Conservation (phyloP, 2,329 filamentous ascomycete species). For the Lasiodiplodia citricola region DNA sequence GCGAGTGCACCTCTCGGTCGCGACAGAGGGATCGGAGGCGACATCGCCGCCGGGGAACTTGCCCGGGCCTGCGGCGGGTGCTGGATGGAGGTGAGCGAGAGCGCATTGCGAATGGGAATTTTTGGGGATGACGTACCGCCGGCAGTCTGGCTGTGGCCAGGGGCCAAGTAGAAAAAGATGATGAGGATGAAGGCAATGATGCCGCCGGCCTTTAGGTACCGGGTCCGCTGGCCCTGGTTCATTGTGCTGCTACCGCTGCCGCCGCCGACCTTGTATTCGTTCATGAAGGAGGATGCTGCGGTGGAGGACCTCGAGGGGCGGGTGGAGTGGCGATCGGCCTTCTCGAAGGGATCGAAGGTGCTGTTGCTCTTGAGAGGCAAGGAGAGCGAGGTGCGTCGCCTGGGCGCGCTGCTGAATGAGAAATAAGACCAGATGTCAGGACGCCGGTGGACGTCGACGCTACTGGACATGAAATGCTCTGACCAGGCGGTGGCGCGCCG, state of each 20-base stretch:
- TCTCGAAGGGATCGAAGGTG: constrained; percentile 52
- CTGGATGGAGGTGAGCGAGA: not conserved
- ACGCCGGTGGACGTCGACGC: constrained; percentile 55
- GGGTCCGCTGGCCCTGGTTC: constrained; percentile 66
- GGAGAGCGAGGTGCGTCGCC: constrained; percentile 58
- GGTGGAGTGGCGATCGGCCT: constrained; percentile 50
- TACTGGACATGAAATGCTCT: constrained; percentile 59
- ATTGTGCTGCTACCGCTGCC: constrained; percentile 44
- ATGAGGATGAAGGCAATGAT: constrained; percentile 64
- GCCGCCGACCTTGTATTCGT: constrained; percentile 51
- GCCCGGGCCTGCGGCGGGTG: constrained; percentile 11
- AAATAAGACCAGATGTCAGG: constrained; percentile 61
- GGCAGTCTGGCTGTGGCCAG: constrained; percentile 35
- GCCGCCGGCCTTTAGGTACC: constrained; percentile 67
- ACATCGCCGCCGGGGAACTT: constrained; percentile 46
- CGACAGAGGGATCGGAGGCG: constrained; percentile 63
- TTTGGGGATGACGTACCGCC: constrained; percentile 18
- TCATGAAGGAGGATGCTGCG: constrained; percentile 46
- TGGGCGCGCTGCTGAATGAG: constrained; percentile 54
- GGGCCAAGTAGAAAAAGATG: constrained; percentile 62
- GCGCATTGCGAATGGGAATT: constrained; percentile 4
- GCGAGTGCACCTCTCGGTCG: constrained; percentile 77
- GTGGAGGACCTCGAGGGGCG: constrained; percentile 35
- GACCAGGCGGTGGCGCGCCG: constrained; percentile 25
- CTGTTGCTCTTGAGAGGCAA: constrained; percentile 49